Conservation (phyloP, 495 filamentous ascomycete genomes). For the Amphirosellinia nigrospora region DNA sequence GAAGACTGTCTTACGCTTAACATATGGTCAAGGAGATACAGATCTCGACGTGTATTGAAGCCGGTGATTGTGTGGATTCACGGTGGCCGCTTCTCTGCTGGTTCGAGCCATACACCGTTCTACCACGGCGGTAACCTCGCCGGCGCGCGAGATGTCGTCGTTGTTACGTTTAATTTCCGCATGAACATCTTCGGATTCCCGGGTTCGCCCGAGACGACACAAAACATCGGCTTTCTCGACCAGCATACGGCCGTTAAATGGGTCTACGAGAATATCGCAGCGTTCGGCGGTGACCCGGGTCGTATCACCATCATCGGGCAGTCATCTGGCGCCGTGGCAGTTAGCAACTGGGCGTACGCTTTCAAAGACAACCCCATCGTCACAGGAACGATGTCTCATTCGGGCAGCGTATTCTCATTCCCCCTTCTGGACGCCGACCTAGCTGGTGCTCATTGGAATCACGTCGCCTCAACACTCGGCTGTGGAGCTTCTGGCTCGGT, state of each 20-base stretch:
- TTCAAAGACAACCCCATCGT: conserved; percentile 54
- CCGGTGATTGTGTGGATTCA: conserved; percentile 44
- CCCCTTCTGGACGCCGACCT: conserved; percentile 1
- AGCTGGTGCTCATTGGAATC: conserved; percentile 9
- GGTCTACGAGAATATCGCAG: conserved; percentile 59
- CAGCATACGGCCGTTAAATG: conserved; percentile 67
- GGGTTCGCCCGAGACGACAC: conserved; percentile 21
- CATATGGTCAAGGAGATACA: conserved; percentile 46
- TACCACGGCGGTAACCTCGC: conserved; percentile 14
- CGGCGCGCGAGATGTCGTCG: conserved; percentile 1
- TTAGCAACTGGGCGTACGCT: conserved; percentile 61
- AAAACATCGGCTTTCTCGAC: conserved; percentile 69
- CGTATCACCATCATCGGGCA: conserved; percentile 9
- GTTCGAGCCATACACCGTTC: conserved; percentile 15
- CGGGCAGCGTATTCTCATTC: conserved; percentile 10
- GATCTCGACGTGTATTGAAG: conserved; percentile 21
- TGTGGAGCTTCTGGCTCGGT: conserved; percentile 7
- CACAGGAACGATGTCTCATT: conserved; percentile 11
- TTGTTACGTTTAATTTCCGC: conserved; percentile 15
- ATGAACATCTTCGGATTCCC: conserved; percentile 16
- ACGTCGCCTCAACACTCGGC: conserved; percentile 9
- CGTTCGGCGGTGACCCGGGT: conserved; percentile 4
- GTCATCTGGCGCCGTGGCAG: conserved; percentile 52
- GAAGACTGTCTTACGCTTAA: conserved; percentile 65
- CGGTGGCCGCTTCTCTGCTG: conserved; percentile 31